These are phyloP conservation scores for Claviceps africana DNA, from an alignment of 2,329 filamentous ascomycete genomes.

Conservation along the genomic window DNA sequence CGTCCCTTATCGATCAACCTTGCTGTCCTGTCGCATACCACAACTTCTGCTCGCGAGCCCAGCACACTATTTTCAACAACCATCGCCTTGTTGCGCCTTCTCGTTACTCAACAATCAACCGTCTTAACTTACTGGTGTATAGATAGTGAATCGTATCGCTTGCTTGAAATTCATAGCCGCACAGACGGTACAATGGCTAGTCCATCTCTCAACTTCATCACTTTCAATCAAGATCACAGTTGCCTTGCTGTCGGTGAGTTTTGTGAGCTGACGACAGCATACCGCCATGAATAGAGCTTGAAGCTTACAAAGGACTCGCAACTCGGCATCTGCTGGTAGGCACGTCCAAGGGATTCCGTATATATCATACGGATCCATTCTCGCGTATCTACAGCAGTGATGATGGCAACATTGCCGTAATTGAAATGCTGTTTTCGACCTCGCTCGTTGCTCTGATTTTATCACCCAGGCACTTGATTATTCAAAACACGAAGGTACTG, in stretches of 20 bases:
- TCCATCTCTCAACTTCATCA: slow-evolving; percentile 87
- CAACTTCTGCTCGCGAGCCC: background rate
- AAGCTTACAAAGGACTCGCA: slow-evolving; percentile 1
- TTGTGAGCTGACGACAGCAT: slow-evolving; percentile 9
- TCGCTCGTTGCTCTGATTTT: slow-evolving; percentile 88
- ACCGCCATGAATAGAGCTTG: background rate
- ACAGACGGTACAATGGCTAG: slow-evolving; percentile 38
- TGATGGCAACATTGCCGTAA: slow-evolving; percentile 86
- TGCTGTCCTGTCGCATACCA: background rate
- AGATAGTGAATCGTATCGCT: background rate
- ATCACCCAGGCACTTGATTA: slow-evolving; percentile 81
- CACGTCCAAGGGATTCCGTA: slow-evolving; percentile 85
- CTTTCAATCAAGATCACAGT: slow-evolving; percentile 98
- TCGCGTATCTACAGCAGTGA: slow-evolving; percentile 88
- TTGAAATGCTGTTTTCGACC: slow-evolving; percentile 98
- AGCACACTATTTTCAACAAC: background rate
- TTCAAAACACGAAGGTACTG: slow-evolving; percentile 87
- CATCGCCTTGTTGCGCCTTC: background rate
- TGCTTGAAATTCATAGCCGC: background rate
- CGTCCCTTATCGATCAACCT: background rate
- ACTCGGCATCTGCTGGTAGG: slow-evolving; percentile 33
- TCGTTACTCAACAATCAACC: background rate
- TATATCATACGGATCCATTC: slow-evolving; percentile 95
- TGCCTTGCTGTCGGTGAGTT: slow-evolving; percentile 80
- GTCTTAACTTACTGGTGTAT: background rate